Evolutionary conservation across 139 green algal species (phyloP).

Genomic region (Pedinophyceae sp.): DNA sequence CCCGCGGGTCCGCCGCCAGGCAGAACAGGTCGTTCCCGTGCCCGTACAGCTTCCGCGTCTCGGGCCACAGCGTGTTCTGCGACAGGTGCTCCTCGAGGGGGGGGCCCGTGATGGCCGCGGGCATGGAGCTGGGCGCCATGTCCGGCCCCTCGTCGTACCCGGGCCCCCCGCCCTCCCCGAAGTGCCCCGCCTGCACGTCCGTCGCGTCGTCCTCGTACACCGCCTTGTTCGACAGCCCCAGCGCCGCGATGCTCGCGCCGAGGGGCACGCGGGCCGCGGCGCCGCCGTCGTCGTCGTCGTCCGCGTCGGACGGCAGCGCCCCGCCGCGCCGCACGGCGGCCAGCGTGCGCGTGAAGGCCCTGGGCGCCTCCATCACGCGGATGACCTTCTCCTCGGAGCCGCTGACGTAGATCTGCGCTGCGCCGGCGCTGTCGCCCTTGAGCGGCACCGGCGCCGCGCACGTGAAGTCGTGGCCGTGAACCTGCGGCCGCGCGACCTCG

Average conservation of each 20-base stretch:
- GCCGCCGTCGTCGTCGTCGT: not conserved
- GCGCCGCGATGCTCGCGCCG: slow-evolving; percentile 56
- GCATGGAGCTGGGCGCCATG: slow-evolving; percentile 45
- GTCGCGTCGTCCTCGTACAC: slow-evolving; percentile 24
- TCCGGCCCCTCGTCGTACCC: slow-evolving; percentile 58
- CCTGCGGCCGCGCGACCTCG: slow-evolving; percentile 79
- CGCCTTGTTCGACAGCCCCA: slow-evolving; percentile 89
- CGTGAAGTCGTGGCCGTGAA: slow-evolving; percentile 91
- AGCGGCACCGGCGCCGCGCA: slow-evolving; percentile 37
- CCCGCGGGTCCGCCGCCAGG: slow-evolving; percentile 36
- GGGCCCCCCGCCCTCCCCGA: slow-evolving; percentile 2
- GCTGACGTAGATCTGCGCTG: slow-evolving; percentile 37
- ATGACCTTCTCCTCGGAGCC: slow-evolving; percentile 92
- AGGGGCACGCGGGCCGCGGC: too few species aligned
- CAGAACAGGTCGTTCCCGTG: slow-evolving; percentile 82
- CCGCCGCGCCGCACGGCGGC: slow-evolving; percentile 6
- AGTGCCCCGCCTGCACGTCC: not conserved
- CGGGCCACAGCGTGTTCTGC: slow-evolving; percentile 74
- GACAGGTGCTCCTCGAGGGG: slow-evolving; percentile 87
- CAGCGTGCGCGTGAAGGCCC: too few species aligned
- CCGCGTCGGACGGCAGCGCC: slow-evolving; percentile 2
- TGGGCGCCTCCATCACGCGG: slow-evolving; percentile 72
- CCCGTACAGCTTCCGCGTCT: slow-evolving; percentile 88
- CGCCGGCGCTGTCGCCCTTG: not conserved
- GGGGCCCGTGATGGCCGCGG: slow-evolving; percentile 28